Evolutionary conservation across 1,139 yeast species (phyloP).

Genomic region (Blastobotrys arbuscula): DNA sequence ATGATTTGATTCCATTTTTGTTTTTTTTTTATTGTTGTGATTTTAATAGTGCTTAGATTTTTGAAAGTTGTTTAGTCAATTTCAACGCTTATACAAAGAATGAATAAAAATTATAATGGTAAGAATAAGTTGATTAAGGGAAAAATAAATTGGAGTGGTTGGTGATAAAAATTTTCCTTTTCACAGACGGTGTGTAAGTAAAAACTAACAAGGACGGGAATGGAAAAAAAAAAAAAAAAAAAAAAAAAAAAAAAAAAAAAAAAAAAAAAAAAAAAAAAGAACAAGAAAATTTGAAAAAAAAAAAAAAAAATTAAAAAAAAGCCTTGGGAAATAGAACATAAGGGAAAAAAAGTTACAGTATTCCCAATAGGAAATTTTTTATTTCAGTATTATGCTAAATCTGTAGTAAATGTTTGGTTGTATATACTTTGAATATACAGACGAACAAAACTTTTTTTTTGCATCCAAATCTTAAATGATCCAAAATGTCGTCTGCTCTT

Average conservation of each 20-base stretch:
- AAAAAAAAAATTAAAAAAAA: background rate
- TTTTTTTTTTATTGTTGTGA: background rate
- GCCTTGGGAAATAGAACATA: background rate
- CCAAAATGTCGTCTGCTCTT: background rate
- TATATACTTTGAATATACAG: no score
- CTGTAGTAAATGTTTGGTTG: no score
- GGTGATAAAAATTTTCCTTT: background rate
- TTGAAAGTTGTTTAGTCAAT: no score
- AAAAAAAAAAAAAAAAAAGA: background rate
- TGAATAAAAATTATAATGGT: background rate
- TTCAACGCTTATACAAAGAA: background rate
- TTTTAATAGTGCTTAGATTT: no score
- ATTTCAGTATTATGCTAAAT: no score
- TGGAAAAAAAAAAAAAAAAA: background rate
- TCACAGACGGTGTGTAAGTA: no score
- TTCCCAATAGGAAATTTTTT: background rate
- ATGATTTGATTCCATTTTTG: constrained; percentile 6
- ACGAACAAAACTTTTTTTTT: no score
- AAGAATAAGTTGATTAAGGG: background rate
- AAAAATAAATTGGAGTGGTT: background rate
- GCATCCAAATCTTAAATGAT: no score
- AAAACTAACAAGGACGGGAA: background rate
- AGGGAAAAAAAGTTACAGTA: background rate
- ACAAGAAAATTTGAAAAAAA: background rate
- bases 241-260: background rate